A percentile compares a stretch with the other conserved stretches of the same genome.
These are phyloP conservation scores for Iberis pinnata DNA, from an alignment of 345 rosid genomes.

Conservation along the genomic window DNA sequence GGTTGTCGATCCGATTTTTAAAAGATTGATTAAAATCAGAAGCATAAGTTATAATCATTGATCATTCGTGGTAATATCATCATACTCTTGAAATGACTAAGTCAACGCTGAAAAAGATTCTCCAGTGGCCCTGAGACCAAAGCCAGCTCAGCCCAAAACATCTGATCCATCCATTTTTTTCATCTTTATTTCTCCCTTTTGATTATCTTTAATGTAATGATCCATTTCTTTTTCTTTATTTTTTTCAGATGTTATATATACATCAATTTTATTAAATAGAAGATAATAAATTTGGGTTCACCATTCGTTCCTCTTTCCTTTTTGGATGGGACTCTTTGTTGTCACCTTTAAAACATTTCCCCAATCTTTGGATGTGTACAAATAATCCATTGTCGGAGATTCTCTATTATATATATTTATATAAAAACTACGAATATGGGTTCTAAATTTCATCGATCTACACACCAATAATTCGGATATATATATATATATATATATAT, in stretches of 20 bases:
- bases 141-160: conserved; percentile 28
- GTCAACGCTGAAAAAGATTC: conserved; percentile 27
- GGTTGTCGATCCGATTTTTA: no score
- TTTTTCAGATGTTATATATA: not conserved
- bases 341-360: conserved; percentile 18
- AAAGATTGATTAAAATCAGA: no score
- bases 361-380: conserved; percentile 26
- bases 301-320: conserved; percentile 22
- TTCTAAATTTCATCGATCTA: no score
- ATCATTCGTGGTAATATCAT: no score
- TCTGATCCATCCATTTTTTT: conserved; percentile 25
- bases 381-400: not conserved
- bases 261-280: conserved; percentile 5
- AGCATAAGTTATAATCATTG: no score
- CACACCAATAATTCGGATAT: no score
- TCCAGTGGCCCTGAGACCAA: conserved; percentile 25
- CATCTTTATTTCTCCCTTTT: conserved; percentile 8
- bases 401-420: not conserved
- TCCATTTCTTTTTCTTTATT: not conserved
- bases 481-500: no score
- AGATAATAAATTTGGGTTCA: conserved; percentile 11
- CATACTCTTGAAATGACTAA: conserved; percentile 23
- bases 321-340: conserved; percentile 22
- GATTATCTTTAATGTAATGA: not conserved
- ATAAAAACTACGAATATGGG: no score